Percentiles rank a stretch among this genome's conserved stretches.
phyloP scores from a whole-genome alignment of 73 alveolate genomes.

The Paramecium primaurelia region DNA sequence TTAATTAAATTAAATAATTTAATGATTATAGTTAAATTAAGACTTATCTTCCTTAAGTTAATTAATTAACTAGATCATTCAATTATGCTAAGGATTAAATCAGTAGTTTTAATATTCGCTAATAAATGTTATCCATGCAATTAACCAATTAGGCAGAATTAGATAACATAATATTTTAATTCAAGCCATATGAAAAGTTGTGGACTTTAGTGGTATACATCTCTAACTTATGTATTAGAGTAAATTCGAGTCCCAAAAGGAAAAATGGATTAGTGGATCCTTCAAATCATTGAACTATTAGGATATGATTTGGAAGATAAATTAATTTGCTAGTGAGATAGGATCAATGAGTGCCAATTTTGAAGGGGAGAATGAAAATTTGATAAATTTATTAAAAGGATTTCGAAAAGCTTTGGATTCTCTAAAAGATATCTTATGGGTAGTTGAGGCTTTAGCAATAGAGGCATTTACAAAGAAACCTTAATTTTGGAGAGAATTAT shows the following conservation, averaged over 20 bases:
- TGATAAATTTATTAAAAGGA: neutral
- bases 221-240: neutral
- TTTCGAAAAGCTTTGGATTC: constrained; percentile 4
- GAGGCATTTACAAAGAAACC: constrained; percentile 47
- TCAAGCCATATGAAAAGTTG: constrained; percentile 16
- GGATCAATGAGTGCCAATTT: neutral
- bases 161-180: neutral
- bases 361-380: neutral
- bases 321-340: neutral
- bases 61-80: neutral
- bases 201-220: constrained; percentile 25
- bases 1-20: neutral
- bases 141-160: neutral
- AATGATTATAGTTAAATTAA: neutral
- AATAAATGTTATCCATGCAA: neutral
- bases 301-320: neutral
- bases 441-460: constrained; percentile 16
- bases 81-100: neutral
- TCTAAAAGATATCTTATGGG: neutral
- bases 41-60: neutral
- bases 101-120: neutral
- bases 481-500: constrained; percentile 32
- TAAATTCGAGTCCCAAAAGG: neutral
- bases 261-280: neutral
- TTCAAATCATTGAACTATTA: neutral